Evolutionary conservation across 176 grass and related monocot genomes (phyloP), one percentile per base, ranked within the genome.

Genomic region (Phragmites australis): DNA sequence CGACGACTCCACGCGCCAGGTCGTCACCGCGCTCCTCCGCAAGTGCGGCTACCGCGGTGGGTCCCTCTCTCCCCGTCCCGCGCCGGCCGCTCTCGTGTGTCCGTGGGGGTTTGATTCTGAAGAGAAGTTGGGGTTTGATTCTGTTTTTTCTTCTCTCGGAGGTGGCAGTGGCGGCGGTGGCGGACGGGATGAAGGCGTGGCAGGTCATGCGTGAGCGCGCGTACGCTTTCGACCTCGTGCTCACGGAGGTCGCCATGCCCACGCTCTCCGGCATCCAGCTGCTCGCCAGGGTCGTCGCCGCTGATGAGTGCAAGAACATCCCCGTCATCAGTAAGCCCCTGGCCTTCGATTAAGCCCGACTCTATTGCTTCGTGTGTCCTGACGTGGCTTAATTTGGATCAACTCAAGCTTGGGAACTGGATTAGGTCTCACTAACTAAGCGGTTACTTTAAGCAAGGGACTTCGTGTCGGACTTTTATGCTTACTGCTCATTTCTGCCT

Each of bases 41-140:
- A 99, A 99, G 89, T 95, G 90, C 88, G 88, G 88, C 2, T 99
- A 99, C 79, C 92, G 89, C 82, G 96, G 96, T 99, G 76, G 79
- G 75, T 12, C 9, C 1, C 4, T 0, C 14, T 23, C 6, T 6
- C n/a, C 9, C 17, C 11, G 0, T 15, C 9, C 23, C 64, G 2
- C 6, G 8, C 7, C n/a, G 62, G 30, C 17, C 9, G 31, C 8
- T 8, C 29, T 4, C 22, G 55, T 26, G 55, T 8, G 3, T 27
- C 5, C 34, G 34, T 29, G 12, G n/a, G 27, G 50, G n/a, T n/a
- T 65, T 17, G 29, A 3, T 8, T 32, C 26, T 69, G 54, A 75
- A 31, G 22, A 34, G 45, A 53, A 70, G 27, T 41, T 62, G 32
- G 39, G 66, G 50, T 70, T 43, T 75, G 51, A 40, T 65, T 18